A percentile compares a stretch with the other conserved stretches of the same genome.
These are phyloP conservation scores for Colletotrichum lini DNA, from an alignment of 2,329 filamentous ascomycete genomes.

Conservation along the genomic window DNA sequence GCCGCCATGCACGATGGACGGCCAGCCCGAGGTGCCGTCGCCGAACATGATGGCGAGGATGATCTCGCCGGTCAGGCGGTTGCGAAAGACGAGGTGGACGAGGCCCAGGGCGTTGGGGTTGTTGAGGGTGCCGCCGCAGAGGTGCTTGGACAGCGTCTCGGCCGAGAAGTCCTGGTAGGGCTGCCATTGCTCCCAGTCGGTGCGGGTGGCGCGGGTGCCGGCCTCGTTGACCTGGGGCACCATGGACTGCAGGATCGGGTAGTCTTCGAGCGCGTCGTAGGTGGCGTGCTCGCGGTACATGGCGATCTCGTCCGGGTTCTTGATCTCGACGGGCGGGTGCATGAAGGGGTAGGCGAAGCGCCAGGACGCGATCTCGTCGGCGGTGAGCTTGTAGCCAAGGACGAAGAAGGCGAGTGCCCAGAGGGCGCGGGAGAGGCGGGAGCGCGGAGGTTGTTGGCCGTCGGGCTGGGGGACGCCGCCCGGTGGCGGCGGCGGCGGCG, in stretches of 20 bases:
- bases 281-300: conserved; percentile 20
- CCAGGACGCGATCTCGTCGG: conserved; percentile 10
- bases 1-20: conserved; percentile 55
- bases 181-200: conserved; percentile 35
- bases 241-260: conserved; percentile 24
- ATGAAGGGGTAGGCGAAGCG: conserved; percentile 32
- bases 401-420: conserved; percentile 39
- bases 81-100: conserved; percentile 54
- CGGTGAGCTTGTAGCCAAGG: conserved; percentile 30
- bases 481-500: conserved; percentile 11
- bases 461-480: not conserved
- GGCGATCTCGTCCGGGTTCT: conserved; percentile 8
- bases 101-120: conserved; percentile 48
- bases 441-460: not conserved
- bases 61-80: conserved; percentile 46
- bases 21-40: conserved; percentile 51
- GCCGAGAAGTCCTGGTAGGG: conserved; percentile 25
- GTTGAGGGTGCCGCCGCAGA: conserved; percentile 52
- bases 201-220: not conserved
- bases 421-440: conserved; percentile 30
- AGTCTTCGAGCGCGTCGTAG: not conserved
- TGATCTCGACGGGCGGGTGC: conserved; percentile 3
- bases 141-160: conserved; percentile 47
- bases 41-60: conserved; percentile 52
- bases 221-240: not conserved